Base-by-base conservation (phyloP, 2,329 filamentous ascomycete genomes). In the Metarhizium album region DNA sequence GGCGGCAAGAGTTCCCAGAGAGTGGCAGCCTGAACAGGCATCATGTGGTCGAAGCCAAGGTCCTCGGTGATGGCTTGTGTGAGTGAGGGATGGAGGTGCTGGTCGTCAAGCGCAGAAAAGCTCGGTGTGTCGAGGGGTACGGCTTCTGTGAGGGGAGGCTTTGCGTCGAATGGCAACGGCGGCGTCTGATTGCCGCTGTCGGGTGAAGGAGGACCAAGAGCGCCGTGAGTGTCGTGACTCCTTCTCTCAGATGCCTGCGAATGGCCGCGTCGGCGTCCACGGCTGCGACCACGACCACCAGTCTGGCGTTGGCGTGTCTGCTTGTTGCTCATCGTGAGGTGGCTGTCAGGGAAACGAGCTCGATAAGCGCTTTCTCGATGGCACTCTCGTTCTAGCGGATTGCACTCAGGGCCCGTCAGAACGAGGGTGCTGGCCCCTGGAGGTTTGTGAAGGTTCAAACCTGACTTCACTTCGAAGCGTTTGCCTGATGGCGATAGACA, bases 11-110 rank as follows among this genome's bases (percentile, higher is more conserved):
- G 69, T 48, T 71, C 67, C 53, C 67, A 62, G 13, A 79, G 65
- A 2, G 75, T 77, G 16, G 74, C 71, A 16, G 75, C 72, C 63
- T 79, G 76, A 2, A 79, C 76, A 13, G 75, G 74, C 52, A 74
- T 76, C 76, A 79, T 78, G 61, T 70, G 67, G 54, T 74, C 64
- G 56, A 76, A 76, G 55, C 70, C 67, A 58, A 77, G 64, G 52
- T 76, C 74, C 14, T 74, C 52, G 8, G 68, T 68, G 60, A 77
- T 71, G 57, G 74, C 70, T 58, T 73, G 57, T 20, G 80, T 62
- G 42, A 80, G 61, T 31, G 67, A 59, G 2, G 72, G 71, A 57
- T 78, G 63, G 37, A 73, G 60, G 53, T 65, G 67, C 48, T 67
- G 61, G 38, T 61, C 60, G 8, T 62, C 62, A 7, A 78, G 64